Evolutionary conservation across 2,329 filamentous ascomycete species (phyloP), one percentile per base, ranked within the genome.

Genomic region (Chrysoporthe cubensis): DNA sequence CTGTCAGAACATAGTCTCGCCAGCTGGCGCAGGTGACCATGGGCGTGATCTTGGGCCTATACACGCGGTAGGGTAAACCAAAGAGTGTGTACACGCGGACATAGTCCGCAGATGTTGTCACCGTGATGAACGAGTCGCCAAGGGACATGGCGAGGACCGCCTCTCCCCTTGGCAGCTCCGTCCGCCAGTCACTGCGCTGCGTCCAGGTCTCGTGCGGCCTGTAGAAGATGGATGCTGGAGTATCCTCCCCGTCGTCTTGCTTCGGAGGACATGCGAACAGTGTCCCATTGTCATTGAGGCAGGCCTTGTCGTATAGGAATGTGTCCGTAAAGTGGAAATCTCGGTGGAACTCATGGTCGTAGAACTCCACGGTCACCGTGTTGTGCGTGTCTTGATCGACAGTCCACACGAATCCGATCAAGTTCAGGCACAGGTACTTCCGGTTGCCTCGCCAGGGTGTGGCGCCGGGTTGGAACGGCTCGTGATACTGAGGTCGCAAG

Each of bases 271-370:
- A 95, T 0, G 94, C 91, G 76, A 97, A 97, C 0, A 97, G 84
- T 0, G 93, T 86, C 18, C 96, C 95, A 66, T 92, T 90, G 67
- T 96, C 91, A 73, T 92, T 90, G 67, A 99, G 83, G 75, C 95
- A 98, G 26, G 96, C 95, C 79, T 97, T 97, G 80, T 99, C 96
- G 79, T 98, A 98, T 4, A 94, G 85, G 76, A 94, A 97, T 0
- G 94, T 95, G 76, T 99, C 96, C 14, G 94, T 98, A 77, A 99
- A 98, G 81, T 98, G 96, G 74, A 97, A 97, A 77, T 98, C 94
- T 60, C 95, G 88, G 77, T 97, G 91, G 68, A 91, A 90, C 73
- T 97, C 94, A 68, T 94, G 91, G 78, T 99, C 96, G 77, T 98
- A 97, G 77, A 99, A 99, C 75, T 98, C 96, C 1, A 98, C 94